Base-by-base conservation (phyloP, 179 eudicot species). In the Silene coronaria region DNA sequence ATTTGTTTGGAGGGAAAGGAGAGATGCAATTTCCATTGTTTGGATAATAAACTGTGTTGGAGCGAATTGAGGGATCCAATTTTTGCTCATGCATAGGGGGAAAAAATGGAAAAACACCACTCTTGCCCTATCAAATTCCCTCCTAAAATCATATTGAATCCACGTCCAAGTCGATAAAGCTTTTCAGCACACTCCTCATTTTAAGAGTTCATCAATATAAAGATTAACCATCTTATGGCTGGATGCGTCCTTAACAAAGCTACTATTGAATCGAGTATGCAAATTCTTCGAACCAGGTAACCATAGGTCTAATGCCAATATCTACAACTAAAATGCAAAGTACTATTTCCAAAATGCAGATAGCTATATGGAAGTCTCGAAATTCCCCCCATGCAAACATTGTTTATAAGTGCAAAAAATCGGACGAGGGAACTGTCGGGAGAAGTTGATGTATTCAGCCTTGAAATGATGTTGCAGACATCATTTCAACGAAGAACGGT, bases 181-280 rank as follows among this genome's bases (percentile, higher is more conserved):
- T 45, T 4, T 45, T 45, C 51, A 45, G 12, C 59, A 0, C 53
- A 38, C 27, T 19, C 28, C n/a, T 22, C 27, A 23, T 38, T 34
- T n/a, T 3, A 36, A 38, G 28, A 68, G 57, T 68, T 51, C 12
- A 22, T 68, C 72, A n/a, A 68, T 68, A 68, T 48, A 10, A 51
- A 51, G 21, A 48, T 26, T 51, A 6, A 71, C 24, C 26, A 42
- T 14, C n/a, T 51, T 3, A 51, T 17, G 32, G 36, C 62, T 51
- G 0, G 62, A 70, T n/a, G 45, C 34, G 16, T 6, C 5, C 38
- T 24, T 10, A 21, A 69, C 57, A 45, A 22, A 23, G 45, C 28
- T 48, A 46, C 28, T 48, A 46, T 48, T 51, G 5, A 71, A 14
- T 51, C 74, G 12, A 2, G 51, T 9, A 48, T 5, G 9, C 28